Evolutionary conservation across 257 asterid genomes (phyloP).

Genomic region (Forsythia suspensa): DNA sequence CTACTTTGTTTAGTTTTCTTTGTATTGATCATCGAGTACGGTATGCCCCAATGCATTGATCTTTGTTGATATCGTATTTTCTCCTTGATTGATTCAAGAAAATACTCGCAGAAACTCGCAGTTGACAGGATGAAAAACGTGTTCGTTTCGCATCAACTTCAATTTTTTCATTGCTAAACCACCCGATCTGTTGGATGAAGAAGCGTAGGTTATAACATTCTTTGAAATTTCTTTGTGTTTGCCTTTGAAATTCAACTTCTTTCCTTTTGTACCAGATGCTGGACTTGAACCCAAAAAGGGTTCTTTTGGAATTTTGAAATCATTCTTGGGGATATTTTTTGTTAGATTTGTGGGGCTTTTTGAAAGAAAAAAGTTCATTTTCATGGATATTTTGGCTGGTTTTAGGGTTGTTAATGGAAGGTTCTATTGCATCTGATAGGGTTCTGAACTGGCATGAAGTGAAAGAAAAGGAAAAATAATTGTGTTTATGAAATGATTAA

Average conservation of each 20-base stretch:
- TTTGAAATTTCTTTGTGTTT: not conserved
- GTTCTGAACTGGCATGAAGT: constrained; percentile 49
- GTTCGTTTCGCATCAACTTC: constrained; percentile 32
- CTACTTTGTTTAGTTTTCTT: constrained; percentile 2
- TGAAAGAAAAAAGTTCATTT: constrained; percentile 1
- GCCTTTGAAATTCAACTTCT: not conserved
- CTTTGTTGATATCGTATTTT: no score
- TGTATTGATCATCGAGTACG: not conserved
- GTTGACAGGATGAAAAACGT: constrained; percentile 47
- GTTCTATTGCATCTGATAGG: constrained; percentile 46
- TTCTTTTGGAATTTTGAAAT: not conserved
- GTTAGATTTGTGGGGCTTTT: not conserved
- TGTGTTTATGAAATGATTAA: constrained; percentile 34
- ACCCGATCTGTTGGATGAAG: constrained; percentile 47
- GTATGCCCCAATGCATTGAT: not conserved
- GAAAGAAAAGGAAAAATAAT: constrained; percentile 57
- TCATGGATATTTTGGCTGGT: constrained; percentile 11
- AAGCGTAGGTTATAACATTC: constrained; percentile 15
- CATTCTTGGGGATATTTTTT: not conserved
- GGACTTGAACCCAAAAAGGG: not conserved
- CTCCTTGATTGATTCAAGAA: constrained; percentile 31
- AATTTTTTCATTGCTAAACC: constrained; percentile 42
- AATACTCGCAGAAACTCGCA: constrained; percentile 58
- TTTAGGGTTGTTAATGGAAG: constrained; percentile 36
- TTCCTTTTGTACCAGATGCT: no score